Base-by-base conservation (phyloP, 2,329 filamentous ascomycete species). In the Colletotrichum orchidophilum region DNA sequence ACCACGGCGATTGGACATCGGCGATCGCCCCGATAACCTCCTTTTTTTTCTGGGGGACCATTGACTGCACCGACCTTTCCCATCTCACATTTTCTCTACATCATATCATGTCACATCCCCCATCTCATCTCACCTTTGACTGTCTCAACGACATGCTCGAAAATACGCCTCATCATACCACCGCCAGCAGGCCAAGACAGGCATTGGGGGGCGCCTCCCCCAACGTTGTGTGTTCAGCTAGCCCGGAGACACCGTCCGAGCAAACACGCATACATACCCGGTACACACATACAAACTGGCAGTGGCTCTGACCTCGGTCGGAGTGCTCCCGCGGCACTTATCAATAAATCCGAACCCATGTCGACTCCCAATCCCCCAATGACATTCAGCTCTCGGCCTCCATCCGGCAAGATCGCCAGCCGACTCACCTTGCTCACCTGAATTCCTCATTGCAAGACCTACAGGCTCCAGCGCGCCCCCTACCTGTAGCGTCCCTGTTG, bases 311-410 rank as follows among this genome's bases (percentile, higher is more conserved):
- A 21, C 15, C 35, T 42, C 27, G 49, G 35, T 21, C 31, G 27
- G 24, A 33, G 49, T 50, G 55, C 58, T 59, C 31, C 57, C 13
- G 52, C 46, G 24, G 58, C 53, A 53, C 68, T 55, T 24, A 7
- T 69, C 69, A 71, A 71, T 69, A 69, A 58, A 52, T 63, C n/a
- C 49, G 58, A 71, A 71, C 69, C 64, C 64, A 11, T 46, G 69
- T 42, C 50, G 39, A 33, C 50, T 24, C 29, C 8, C 24, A 39
- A 31, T 31, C 52, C 46, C 21, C 46, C 57, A 66, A 66, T 35
- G 29, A 61, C 50, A 11, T 53, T 55, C 54, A 21, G 24, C 42
- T 26, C 26, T 29, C 12, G 11, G 33, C 58, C 27, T 24, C 33
- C 33, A 46, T 57, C 33, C 21, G 29, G 46, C 54, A 35, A 54